Conservation (phyloP, 2,329 filamentous ascomycete genomes). For the Tricladium varicosporioides region DNA sequence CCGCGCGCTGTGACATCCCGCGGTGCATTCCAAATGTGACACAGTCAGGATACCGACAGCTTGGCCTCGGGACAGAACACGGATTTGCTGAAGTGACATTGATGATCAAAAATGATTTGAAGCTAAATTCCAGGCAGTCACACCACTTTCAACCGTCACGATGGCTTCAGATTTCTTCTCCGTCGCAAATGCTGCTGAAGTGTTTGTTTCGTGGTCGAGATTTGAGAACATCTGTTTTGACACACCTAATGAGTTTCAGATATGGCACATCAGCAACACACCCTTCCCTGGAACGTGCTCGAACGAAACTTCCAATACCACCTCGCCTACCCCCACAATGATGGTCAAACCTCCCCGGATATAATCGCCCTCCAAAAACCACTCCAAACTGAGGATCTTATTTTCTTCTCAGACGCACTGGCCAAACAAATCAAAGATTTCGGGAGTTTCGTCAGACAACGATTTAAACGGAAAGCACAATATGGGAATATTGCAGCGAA, state of each 20-base stretch:
- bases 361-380: not conserved
- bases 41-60: too few relatives aligned
- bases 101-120: too few relatives aligned
- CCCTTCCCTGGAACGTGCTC: not conserved
- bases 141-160: too few relatives aligned
- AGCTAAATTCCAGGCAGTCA: too few relatives aligned
- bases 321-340: not conserved
- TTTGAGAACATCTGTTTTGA: not conserved
- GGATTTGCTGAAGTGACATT: too few relatives aligned
- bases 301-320: not conserved
- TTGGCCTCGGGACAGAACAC: too few relatives aligned
- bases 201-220: too few relatives aligned
- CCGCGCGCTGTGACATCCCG: too few relatives aligned
- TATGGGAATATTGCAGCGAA: not conserved
- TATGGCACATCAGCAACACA: not conserved
- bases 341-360: not conserved
- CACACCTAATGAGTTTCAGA: not conserved
- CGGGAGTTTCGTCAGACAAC: not conserved
- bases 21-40: too few relatives aligned
- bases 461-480: not conserved
- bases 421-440: not conserved
- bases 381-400: not conserved
- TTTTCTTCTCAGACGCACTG: not conserved
- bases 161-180: too few relatives aligned
- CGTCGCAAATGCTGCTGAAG: too few relatives aligned